These are phyloP conservation scores for Zymoseptoria pseudotritici DNA, from an alignment of 2,329 filamentous ascomycete genomes.

Conservation along the genomic window DNA sequence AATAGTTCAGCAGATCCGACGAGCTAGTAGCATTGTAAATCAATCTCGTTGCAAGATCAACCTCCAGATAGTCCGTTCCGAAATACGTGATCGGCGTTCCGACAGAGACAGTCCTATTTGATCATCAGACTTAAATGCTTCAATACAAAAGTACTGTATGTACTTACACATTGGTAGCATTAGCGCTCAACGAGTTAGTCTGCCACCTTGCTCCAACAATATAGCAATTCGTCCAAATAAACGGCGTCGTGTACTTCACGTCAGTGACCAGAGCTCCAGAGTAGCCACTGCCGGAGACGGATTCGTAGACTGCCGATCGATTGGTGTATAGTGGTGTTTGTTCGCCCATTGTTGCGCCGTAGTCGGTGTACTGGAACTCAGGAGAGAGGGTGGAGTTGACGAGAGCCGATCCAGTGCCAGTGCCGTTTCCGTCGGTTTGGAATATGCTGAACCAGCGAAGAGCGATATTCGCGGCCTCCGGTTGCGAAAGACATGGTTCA, in stretches of 20 bases:
- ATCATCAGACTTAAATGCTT: neutral
- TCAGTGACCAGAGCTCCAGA: constrained; percentile 4
- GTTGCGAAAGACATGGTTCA: constrained; percentile 4
- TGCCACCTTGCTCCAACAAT: constrained; percentile 7
- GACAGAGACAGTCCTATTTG: constrained; percentile 4
- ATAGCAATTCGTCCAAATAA: constrained; percentile 3
- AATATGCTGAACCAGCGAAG: constrained; percentile 9
- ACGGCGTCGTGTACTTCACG: constrained; percentile 4
- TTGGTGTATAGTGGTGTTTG: constrained; percentile 5
- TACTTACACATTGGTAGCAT: constrained; percentile 6
- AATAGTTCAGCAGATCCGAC: constrained; percentile 9
- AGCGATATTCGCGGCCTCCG: constrained; percentile 8
- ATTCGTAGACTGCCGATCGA: constrained; percentile 1
- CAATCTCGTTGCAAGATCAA: constrained; percentile 5
- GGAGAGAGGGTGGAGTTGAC: constrained; percentile 4
- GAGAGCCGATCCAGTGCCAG: constrained; percentile 5
- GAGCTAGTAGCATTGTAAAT: constrained; percentile 5
- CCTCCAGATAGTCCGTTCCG: constrained; percentile 7
- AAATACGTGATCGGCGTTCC: constrained; percentile 4
- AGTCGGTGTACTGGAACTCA: constrained; percentile 5
- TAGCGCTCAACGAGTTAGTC: constrained; percentile 2
- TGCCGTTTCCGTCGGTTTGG: constrained; percentile 7
- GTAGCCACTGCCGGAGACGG: constrained; percentile 4
- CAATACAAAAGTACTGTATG: neutral
- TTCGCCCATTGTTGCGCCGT: constrained; percentile 7